A percentile compares a stretch with the other conserved stretches of the same genome.
Evolutionary conservation across 78 protist genomes (phyloP).

Genomic region (Dictyostelium capitatum): DNA sequence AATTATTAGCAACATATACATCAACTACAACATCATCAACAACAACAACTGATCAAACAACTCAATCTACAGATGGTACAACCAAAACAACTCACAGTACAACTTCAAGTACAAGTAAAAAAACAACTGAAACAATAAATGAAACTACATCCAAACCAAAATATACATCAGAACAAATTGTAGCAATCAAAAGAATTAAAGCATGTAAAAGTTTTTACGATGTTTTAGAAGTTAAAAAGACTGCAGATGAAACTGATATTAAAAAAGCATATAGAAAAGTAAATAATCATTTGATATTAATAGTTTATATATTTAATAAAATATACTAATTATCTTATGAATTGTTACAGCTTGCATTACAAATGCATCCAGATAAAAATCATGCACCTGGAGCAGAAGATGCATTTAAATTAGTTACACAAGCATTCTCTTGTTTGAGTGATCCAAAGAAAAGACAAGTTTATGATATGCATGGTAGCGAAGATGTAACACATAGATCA

Average conservation of each 20-base stretch:
- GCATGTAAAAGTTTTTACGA: conserved; percentile 71
- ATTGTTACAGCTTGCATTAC: conserved; percentile 61
- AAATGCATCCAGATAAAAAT: conserved; percentile 86
- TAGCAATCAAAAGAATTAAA: conserved; percentile 61
- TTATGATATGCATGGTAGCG: conserved; percentile 74
- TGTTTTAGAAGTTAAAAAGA: conserved; percentile 64
- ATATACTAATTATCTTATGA: not conserved
- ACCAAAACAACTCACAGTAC: not conserved
- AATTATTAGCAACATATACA: conserved; percentile 16
- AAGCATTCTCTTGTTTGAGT: conserved; percentile 73
- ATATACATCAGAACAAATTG: conserved; percentile 70
- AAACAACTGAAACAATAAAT: conserved; percentile 7
- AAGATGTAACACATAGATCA: conserved; percentile 35
- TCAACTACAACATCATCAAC: conserved; percentile 2
- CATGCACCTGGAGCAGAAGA: conserved; percentile 88
- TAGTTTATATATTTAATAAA: not conserved
- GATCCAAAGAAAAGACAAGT: conserved; percentile 50
- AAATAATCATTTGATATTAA: not conserved
- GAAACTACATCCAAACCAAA: conserved; percentile 28
- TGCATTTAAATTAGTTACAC: conserved; percentile 79
- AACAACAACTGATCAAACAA: not conserved
- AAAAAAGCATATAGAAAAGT: conserved; percentile 77
- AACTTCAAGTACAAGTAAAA: not conserved
- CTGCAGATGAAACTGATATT: conserved; percentile 64
- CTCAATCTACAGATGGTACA: not conserved